Conservation (phyloP, 805 yeast genomes). For the Metschnikowia picachoensis region DNA sequence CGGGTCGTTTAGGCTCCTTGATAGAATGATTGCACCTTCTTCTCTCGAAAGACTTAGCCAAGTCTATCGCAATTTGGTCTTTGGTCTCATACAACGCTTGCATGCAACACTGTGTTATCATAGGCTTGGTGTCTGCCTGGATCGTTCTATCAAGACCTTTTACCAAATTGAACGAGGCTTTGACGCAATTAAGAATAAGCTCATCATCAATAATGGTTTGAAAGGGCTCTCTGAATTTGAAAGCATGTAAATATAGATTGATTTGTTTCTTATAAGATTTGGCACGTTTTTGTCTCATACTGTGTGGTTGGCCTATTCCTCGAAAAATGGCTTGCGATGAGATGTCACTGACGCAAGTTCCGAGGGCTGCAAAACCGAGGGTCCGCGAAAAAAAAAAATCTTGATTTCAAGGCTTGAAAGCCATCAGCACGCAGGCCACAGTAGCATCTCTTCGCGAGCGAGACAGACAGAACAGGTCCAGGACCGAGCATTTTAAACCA, state of each 20-base stretch:
- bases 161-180: slow-evolving; percentile 70
- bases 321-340: slow-evolving; percentile 6
- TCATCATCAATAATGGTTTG: slow-evolving; percentile 87
- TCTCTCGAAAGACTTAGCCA: slow-evolving; percentile 83
- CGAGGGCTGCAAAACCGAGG: slow-evolving; percentile 8
- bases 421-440: neutral
- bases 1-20: slow-evolving; percentile 56
- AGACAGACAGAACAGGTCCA: neutral
- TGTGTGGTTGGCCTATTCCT: neutral
- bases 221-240: slow-evolving; percentile 90
- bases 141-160: slow-evolving; percentile 77
- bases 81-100: slow-evolving; percentile 72
- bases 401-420: neutral
- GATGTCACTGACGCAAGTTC: slow-evolving; percentile 4
- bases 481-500: neutral
- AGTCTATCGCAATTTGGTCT: slow-evolving; percentile 70
- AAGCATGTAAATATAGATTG: slow-evolving; percentile 77
- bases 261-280: slow-evolving; percentile 91
- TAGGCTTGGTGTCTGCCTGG: slow-evolving; percentile 79
- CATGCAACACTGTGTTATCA: slow-evolving; percentile 96
- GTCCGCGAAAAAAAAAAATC: slow-evolving; percentile 1
- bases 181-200: slow-evolving; percentile 59
- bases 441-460: slow-evolving; percentile 7
- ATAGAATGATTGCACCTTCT: slow-evolving; percentile 87
- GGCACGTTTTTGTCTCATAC: slow-evolving; percentile 95